Percentiles rank a stretch among this genome's conserved stretches.
Evolutionary conservation across 179 eudicot species (phyloP).

Genomic region (Vitellaria paradoxa): DNA sequence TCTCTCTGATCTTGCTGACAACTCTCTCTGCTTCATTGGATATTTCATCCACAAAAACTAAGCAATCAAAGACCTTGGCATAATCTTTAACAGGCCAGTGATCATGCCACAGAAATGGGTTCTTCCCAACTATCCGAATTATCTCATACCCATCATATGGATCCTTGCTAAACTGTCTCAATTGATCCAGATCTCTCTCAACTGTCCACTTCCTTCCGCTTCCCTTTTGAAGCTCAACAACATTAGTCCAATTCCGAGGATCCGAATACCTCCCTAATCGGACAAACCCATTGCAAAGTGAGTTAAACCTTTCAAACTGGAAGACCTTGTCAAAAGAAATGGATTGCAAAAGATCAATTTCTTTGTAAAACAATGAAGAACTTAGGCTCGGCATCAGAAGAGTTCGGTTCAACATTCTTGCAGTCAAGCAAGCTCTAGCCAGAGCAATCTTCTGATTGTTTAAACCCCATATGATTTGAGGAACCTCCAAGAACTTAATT

Average conservation of each 20-base stretch:
- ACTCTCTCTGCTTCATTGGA: constrained; percentile 69
- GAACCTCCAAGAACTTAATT: constrained; percentile 81
- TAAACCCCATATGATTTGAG: constrained; percentile 94
- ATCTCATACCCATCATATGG: constrained; percentile 51
- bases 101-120: constrained; percentile 96
- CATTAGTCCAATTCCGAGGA: constrained; percentile 38
- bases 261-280: constrained; percentile 59
- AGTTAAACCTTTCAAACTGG: constrained; percentile 60
- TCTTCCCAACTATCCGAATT: constrained; percentile 64
- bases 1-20: constrained; percentile 57
- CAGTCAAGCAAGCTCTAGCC: constrained; percentile 87
- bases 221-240: constrained; percentile 68
- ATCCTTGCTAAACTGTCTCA: constrained; percentile 46
- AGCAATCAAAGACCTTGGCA: constrained; percentile 75
- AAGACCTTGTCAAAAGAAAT: constrained; percentile 78
- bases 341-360: constrained; percentile 64
- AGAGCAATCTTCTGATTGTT: constrained; percentile 96
- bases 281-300: constrained; percentile 71
- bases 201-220: constrained; percentile 90
- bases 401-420: constrained; percentile 70
- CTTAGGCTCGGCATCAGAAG: constrained; percentile 93
- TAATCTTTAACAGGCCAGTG: constrained; percentile 91
- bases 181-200: constrained; percentile 72
- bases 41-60: constrained; percentile 34
- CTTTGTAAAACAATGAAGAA: constrained; percentile 91